Evolutionary conservation across 768 basidiomycete genomes (phyloP).

Genomic region (Serendipita sp.): DNA sequence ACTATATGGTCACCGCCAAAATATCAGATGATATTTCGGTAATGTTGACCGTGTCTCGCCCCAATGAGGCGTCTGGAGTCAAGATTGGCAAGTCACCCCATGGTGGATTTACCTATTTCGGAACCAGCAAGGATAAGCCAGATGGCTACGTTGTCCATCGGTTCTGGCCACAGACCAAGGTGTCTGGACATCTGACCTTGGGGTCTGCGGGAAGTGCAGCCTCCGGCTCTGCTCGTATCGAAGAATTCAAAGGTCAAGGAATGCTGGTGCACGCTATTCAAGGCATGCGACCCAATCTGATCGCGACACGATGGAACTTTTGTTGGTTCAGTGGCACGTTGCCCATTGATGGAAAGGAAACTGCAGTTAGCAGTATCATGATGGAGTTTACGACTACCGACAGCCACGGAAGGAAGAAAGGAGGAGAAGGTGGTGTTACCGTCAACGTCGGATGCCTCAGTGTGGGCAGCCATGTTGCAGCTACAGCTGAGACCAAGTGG

Average conservation of each 20-base stretch:
- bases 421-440: constrained; percentile 66
- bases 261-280: constrained; percentile 95
- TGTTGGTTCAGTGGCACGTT: neutral
- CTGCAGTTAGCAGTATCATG: constrained; percentile 70
- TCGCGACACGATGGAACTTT: constrained; percentile 94
- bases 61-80: constrained; percentile 63
- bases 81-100: constrained; percentile 79
- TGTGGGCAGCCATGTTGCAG: constrained; percentile 52
- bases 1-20: constrained; percentile 65
- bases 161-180: constrained; percentile 65
- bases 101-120: constrained; percentile 84
- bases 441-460: constrained; percentile 81
- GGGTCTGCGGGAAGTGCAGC: constrained; percentile 43
- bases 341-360: neutral
- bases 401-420: constrained; percentile 59
- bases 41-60: constrained; percentile 54
- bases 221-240: neutral
- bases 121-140: constrained; percentile 44
- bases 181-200: constrained; percentile 49
- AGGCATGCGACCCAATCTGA: constrained; percentile 90
- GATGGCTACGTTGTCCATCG: constrained; percentile 82
- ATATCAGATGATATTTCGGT: constrained; percentile 67
- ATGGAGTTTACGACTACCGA: constrained; percentile 91
- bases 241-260: constrained; percentile 36
- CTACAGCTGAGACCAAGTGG: constrained; percentile 70